A percentile compares a stretch with the other conserved stretches of the same genome.
These are phyloP conservation scores for Xanthoceras sorbifolium DNA, from an alignment of 345 rosid genomes.

Conservation along the genomic window DNA sequence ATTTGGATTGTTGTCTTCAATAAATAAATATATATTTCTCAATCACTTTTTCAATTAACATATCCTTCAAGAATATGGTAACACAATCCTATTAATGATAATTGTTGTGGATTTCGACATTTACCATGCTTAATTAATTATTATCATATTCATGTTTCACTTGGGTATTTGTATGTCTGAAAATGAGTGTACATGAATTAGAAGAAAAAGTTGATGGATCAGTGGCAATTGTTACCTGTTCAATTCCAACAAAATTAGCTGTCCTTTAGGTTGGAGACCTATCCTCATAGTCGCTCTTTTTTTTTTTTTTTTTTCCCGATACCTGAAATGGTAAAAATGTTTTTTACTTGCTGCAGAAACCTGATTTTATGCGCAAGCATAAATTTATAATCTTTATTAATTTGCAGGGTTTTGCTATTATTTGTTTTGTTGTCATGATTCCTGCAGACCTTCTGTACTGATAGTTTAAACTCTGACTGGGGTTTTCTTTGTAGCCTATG, in stretches of 20 bases:
- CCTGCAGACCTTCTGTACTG: constrained; percentile 5
- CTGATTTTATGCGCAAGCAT: background rate
- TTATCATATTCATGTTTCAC: too few species aligned
- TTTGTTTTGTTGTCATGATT: background rate
- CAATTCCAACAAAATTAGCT: background rate
- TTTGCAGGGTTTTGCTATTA: background rate
- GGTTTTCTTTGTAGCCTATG: constrained; percentile 63
- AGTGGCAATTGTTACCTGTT: background rate
- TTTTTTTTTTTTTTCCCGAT: background rate
- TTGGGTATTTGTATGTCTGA: background rate
- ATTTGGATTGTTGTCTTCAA: too few species aligned
- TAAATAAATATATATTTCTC: too few species aligned
- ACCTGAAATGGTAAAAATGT: background rate
- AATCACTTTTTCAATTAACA: too few species aligned
- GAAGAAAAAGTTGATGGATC: background rate
- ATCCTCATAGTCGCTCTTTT: background rate
- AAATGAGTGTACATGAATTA: background rate
- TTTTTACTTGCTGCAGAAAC: background rate
- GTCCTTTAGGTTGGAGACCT: background rate
- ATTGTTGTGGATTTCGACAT: too few species aligned
- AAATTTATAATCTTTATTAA: background rate
- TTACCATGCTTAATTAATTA: too few species aligned
- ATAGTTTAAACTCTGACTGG: background rate
- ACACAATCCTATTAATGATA: too few species aligned
- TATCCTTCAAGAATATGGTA: too few species aligned